These are phyloP conservation scores for Ceratorhiza oryzae-sativae DNA, from an alignment of 1,284 basidiomycete genomes.

Conservation along the genomic window DNA sequence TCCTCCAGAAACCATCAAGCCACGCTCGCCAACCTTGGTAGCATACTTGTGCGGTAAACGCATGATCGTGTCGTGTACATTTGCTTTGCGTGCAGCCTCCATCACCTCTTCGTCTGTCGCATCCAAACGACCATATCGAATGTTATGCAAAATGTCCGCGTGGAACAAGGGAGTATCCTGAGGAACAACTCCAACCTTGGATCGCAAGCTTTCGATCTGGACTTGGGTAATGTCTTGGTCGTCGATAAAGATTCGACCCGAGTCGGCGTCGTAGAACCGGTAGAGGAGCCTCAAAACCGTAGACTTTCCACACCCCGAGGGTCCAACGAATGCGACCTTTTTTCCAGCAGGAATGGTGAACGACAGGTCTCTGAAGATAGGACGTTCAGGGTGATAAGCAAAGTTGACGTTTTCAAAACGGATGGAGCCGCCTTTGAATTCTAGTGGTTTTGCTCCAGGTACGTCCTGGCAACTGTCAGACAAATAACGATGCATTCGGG, in stretches of 20 bases:
- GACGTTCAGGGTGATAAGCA: slow-evolving; percentile 87
- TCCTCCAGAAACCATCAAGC: slow-evolving; percentile 97
- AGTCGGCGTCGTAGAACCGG: slow-evolving; percentile 88
- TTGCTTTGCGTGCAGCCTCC: slow-evolving; percentile 83
- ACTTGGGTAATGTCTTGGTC: slow-evolving; percentile 85
- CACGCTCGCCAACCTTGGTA: slow-evolving; percentile 94
- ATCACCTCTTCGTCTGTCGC: slow-evolving; percentile 90
- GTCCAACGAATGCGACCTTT: slow-evolving; percentile 96
- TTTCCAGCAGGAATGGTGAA: slow-evolving; percentile 95
- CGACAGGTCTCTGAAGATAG: slow-evolving; percentile 88
- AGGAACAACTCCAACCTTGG: slow-evolving; percentile 89
- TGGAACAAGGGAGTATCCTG: slow-evolving; percentile 99
- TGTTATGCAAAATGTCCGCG: slow-evolving; percentile 92
- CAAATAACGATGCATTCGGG: not conserved
- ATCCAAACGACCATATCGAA: slow-evolving; percentile 89
- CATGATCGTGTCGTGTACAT: slow-evolving; percentile 83
- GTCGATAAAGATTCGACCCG: slow-evolving; percentile 84
- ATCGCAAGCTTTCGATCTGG: slow-evolving; percentile 75
- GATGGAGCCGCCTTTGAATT: slow-evolving; percentile 84
- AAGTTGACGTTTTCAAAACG: slow-evolving; percentile 93
- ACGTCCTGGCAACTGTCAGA: slow-evolving; percentile 62
- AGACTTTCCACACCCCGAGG: slow-evolving; percentile 97
- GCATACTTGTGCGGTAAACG: slow-evolving; percentile 84
- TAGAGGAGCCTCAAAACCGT: slow-evolving; percentile 95
- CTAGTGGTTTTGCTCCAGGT: slow-evolving; percentile 70